phyloP scores from a whole-genome alignment of 345 rosid genomes.

The Hypericum perforatum region DNA sequence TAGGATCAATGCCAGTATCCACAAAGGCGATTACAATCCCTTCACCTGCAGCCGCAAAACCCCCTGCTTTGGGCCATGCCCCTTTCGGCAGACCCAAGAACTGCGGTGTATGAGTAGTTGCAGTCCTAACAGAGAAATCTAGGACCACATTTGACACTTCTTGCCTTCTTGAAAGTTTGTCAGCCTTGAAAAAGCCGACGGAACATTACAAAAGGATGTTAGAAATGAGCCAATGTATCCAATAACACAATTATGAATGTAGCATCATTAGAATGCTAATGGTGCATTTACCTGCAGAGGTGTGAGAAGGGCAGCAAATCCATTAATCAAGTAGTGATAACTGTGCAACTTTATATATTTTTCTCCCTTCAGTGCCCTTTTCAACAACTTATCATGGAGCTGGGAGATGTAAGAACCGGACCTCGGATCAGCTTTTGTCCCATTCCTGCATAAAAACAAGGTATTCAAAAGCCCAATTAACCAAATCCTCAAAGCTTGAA shows the following conservation, averaged over 20 bases:
- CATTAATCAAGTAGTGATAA: slow-evolving; percentile 89
- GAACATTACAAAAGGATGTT: too few species aligned
- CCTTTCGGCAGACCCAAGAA: slow-evolving; percentile 87
- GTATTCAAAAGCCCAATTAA: slow-evolving; percentile 14
- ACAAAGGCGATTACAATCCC: slow-evolving; percentile 87
- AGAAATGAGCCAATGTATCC: too few species aligned
- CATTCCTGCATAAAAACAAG: slow-evolving; percentile 31
- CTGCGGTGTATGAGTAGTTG: slow-evolving; percentile 90
- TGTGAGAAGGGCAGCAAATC: slow-evolving; percentile 78
- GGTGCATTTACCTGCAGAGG: slow-evolving; percentile 52
- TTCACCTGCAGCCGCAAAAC: slow-evolving; percentile 79
- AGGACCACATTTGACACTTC: slow-evolving; percentile 80
- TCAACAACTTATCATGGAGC: slow-evolving; percentile 75
- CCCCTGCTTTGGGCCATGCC: slow-evolving; percentile 78
- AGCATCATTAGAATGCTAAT: too few species aligned
- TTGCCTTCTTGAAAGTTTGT: slow-evolving; percentile 48
- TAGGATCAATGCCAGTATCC: slow-evolving; percentile 94
- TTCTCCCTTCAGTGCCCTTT: slow-evolving; percentile 54
- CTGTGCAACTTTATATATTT: slow-evolving; percentile 88
- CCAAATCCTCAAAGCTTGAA: neutral
- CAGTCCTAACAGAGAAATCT: slow-evolving; percentile 85
- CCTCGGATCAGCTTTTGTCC: slow-evolving; percentile 33
- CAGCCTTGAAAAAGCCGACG: slow-evolving; percentile 33
- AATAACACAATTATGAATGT: too few species aligned
- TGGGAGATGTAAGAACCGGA: slow-evolving; percentile 45